Percentiles rank a stretch among this genome's conserved stretches.
phyloP scores from a whole-genome alignment of 2,329 filamentous ascomycete genomes.

The Gnomoniopsis smithogilvyi region DNA sequence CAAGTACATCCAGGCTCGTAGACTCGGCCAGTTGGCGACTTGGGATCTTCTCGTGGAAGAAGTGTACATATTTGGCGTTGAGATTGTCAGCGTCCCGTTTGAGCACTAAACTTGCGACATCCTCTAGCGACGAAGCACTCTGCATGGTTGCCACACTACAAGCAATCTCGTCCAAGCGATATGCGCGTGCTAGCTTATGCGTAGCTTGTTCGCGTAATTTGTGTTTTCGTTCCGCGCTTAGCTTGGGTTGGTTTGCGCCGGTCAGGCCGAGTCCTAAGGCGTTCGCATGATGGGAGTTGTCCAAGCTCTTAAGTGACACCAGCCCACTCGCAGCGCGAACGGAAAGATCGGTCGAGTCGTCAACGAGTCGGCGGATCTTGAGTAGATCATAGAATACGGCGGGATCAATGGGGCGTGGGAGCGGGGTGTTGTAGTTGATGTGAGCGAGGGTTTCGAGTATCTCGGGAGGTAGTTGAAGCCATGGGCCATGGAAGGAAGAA shows the following conservation, averaged over 20 bases:
- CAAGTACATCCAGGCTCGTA: constrained; percentile 64
- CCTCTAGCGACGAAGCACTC: constrained; percentile 71
- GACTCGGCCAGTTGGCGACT: constrained; percentile 69
- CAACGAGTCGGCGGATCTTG: constrained; percentile 76
- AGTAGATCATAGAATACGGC: constrained; percentile 80
- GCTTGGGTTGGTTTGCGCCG: constrained; percentile 55
- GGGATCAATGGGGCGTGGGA: constrained; percentile 74
- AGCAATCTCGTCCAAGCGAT: constrained; percentile 78
- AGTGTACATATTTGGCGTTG: constrained; percentile 85
- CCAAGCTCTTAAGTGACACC: constrained; percentile 57
- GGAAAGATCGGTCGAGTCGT: constrained; percentile 74
- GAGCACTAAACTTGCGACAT: constrained; percentile 70
- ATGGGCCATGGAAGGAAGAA: constrained; percentile 78
- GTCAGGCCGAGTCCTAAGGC: constrained; percentile 53
- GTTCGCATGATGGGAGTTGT: constrained; percentile 47
- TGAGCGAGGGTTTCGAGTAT: constrained; percentile 76
- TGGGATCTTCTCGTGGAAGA: constrained; percentile 88
- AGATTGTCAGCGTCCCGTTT: constrained; percentile 64
- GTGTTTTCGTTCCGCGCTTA: constrained; percentile 74
- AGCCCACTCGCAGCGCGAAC: constrained; percentile 75
- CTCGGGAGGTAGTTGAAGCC: constrained; percentile 76
- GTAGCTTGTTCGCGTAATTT: constrained; percentile 79
- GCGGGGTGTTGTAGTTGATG: constrained; percentile 74
- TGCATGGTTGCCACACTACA: constrained; percentile 84
- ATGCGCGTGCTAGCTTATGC: constrained; percentile 73